Base-by-base conservation (phyloP, 1,139 yeast species). In the Scheffersomyces stambukii region DNA sequence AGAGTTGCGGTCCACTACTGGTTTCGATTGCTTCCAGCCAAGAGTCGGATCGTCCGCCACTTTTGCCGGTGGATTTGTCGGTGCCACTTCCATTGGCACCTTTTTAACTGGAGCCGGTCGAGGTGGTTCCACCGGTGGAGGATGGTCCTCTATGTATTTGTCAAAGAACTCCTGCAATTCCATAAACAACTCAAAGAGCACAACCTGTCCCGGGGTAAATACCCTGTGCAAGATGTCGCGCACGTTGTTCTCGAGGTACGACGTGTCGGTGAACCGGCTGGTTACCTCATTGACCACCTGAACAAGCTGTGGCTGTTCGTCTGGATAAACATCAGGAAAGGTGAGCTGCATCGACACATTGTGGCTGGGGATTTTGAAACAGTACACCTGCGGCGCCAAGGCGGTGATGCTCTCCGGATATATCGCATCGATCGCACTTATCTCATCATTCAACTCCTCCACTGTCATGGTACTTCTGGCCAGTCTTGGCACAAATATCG, bases 361-460 rank as follows among this genome's bases (percentile, higher is more conserved):
- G 45, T 82, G 76, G 33, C 70, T 77, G 0, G 96, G 95, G 1
- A 86, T 60, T 8, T 50, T 53, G 19, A 88, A 62, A 16, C 67
- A 68, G 33, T 77, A 75, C 1, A 69, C 48, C 14, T 57, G 61
- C 0, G 67, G 60, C 0, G 56, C 64, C 12, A 57, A 34, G 11
- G 43, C 41, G 9, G 45, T 42, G 2, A 61, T 34, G 42, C 66
- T 65, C 10, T 69, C 83, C 1, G 95, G 96, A 47, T 77, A 89
- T n/a, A 91, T 89, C 3, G 96, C 94, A 38, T 84, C 83, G 13
- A 89, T 77, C 8, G 96, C 93, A 29, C 74, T 76, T 15, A 85
- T 57, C 48, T 91, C 98, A 35, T 86, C 94, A n/a, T 54, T 48
- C 9, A 84, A 60, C 30, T 82, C 88, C 41, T 76, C 77, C 13